These are phyloP conservation scores for Lactarius hengduanensis DNA, from an alignment of 768 basidiomycete genomes.

Conservation along the genomic window DNA sequence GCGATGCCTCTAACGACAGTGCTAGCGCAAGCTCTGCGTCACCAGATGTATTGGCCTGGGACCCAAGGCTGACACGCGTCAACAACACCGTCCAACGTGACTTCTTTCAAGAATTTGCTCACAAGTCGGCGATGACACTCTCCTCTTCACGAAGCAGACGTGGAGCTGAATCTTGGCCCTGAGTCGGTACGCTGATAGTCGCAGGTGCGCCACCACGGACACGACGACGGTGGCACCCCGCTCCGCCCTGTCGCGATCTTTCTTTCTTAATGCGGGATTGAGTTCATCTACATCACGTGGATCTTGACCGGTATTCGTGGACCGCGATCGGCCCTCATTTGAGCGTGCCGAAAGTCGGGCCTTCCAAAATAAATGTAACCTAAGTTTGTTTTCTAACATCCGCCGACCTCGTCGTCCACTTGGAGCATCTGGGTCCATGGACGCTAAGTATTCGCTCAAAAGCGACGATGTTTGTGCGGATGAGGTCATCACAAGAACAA, in stretches of 20 bases:
- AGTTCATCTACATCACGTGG: conserved; percentile 39
- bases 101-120: background rate
- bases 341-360: conserved; percentile 44
- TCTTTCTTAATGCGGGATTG: conserved; percentile 75
- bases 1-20: conserved; percentile 21
- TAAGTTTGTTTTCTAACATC: conserved; percentile 80
- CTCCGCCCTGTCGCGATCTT: conserved; percentile 63
- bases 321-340: conserved; percentile 36
- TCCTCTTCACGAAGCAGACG: conserved; percentile 34
- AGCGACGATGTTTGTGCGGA: conserved; percentile 72
- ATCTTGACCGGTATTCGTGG: conserved; percentile 33
- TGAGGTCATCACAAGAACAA: conserved; percentile 84
- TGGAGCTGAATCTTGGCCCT: conserved; percentile 5
- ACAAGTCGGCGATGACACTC: conserved; percentile 42
- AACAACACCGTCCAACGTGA: background rate
- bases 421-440: conserved; percentile 55
- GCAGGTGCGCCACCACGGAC: conserved; percentile 68
- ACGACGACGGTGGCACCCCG: conserved; percentile 64
- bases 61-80: conserved; percentile 18
- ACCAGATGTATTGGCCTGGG: conserved; percentile 30
- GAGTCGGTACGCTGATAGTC: conserved; percentile 15
- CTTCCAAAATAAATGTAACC: conserved; percentile 82
- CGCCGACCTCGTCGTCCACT: conserved; percentile 61
- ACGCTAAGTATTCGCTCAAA: conserved; percentile 76
- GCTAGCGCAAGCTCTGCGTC: conserved; percentile 40